Conservation (phyloP, 805 yeast genomes). For the Monosporozyma solicola region DNA sequence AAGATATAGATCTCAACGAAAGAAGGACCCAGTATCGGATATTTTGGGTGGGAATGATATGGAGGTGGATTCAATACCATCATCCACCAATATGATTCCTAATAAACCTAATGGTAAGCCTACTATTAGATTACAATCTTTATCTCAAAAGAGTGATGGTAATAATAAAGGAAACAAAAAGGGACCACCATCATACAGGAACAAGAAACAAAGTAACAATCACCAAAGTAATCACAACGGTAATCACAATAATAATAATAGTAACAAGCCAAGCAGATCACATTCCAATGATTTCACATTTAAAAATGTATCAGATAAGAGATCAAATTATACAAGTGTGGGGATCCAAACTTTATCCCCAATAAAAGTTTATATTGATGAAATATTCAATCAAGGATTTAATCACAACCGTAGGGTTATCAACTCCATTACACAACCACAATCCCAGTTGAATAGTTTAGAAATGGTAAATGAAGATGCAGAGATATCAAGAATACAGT, state of each 20-base stretch:
- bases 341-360: slow-evolving; percentile 7
- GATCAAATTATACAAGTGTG: not conserved
- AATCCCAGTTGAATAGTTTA: too few relatives aligned
- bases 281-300: not conserved
- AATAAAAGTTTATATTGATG: slow-evolving; percentile 1
- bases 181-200: not conserved
- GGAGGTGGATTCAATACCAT: not conserved
- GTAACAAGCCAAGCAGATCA: not conserved
- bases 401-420: not conserved
- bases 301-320: not conserved
- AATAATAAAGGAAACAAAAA: not conserved
- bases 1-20: not conserved
- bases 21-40: not conserved
- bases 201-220: not conserved
- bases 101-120: too few relatives aligned
- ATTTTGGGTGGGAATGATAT: not conserved
- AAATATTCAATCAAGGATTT: slow-evolving; percentile 1
- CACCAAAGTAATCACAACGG: not conserved
- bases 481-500: not conserved
- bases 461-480: not conserved
- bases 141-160: not conserved
- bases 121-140: not conserved
- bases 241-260: not conserved
- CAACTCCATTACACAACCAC: not conserved
- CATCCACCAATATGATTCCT: too few relatives aligned